Percentiles rank a stretch among this genome's conserved stretches.
Conservation (phyloP, 2,329 filamentous ascomycete genomes). For the Botrytis fragariae region DNA sequence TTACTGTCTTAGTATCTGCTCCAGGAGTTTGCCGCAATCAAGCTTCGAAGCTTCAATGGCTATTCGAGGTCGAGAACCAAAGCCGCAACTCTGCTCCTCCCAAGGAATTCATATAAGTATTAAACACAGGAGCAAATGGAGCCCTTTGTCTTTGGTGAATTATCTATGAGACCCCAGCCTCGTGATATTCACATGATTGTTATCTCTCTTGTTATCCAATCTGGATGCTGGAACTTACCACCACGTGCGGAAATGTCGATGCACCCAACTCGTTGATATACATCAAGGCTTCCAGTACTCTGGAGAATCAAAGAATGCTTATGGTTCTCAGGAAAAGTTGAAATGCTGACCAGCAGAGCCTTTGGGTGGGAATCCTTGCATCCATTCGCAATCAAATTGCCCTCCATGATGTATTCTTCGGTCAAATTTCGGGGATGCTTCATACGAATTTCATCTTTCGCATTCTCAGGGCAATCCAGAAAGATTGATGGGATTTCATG, state of each 20-base stretch:
- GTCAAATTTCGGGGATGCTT: no score
- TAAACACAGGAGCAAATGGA: not conserved
- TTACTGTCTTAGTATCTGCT: not conserved
- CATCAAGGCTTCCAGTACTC: not conserved
- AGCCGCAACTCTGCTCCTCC: not conserved
- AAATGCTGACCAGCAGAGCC: no score
- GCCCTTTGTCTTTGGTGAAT: no score
- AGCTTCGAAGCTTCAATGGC: not conserved
- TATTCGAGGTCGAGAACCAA: not conserved
- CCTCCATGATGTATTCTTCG: no score
- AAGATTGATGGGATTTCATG: accelerated
- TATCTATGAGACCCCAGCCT: no score
- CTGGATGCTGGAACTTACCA: not conserved
- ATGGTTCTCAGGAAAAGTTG: accelerated
- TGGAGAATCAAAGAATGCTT: not conserved
- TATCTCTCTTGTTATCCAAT: not conserved
- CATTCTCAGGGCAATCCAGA: no score
- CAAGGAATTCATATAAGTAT: not conserved
- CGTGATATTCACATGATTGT: not conserved
- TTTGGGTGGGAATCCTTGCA: no score
- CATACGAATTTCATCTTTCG: no score
- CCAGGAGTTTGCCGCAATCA: not conserved
- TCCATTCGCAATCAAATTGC: no score
- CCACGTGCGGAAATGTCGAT: no score
- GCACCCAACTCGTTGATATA: not conserved